Base-by-base conservation (phyloP, 2,329 filamentous ascomycete species). In the Colletotrichum falcatum region DNA sequence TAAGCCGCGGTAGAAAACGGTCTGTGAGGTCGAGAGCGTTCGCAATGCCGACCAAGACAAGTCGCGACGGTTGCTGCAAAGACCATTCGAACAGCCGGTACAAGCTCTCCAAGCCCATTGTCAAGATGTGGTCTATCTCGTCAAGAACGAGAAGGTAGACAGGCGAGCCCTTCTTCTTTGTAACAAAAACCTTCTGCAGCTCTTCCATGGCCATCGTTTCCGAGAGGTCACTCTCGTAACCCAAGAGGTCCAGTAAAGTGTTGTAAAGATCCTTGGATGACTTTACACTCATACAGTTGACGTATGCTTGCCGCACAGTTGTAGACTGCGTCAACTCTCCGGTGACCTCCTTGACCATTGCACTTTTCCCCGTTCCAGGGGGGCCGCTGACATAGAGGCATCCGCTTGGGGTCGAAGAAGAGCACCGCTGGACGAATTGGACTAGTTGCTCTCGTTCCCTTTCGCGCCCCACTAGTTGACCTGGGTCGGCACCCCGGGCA, bases 81-180 rank as follows among this genome's bases (percentile, higher is more conserved):
- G 96, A 97, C 95, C 95, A 98, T 79, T 98, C 95, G 75, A 99
- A 98, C n/a, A 99, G 85, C 72, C 90, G 92, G 82, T 98, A 98
- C 18, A 99, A 85, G 65, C 96, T 92, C 75, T 97, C 94, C 69
- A 96, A 84, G 75, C 98, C 95, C 73, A 97, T 86, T 1, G 93
- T 95, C 49, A 99, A 86, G 60, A 99, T 90, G 77, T 97, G 93
- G 77, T 99, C 96, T 71, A 99, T 95, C 82, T 99, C 96, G 77
- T 99, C 96, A 68, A 99, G 85, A 1, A 94, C 92, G 37, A 99
- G 90, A n/a, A 98, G 80, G 77, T 92, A 97, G 16, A 93, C 87
- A 23, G 85, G 83, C 2, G 83, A 79, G 3, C 81, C 81, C 72
- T 84, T 86, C 73, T 86, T 88, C 79, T 85, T 89, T 37, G 90